Conservation (phyloP, 345 rosid species). For the Nephelium lappaceum region DNA sequence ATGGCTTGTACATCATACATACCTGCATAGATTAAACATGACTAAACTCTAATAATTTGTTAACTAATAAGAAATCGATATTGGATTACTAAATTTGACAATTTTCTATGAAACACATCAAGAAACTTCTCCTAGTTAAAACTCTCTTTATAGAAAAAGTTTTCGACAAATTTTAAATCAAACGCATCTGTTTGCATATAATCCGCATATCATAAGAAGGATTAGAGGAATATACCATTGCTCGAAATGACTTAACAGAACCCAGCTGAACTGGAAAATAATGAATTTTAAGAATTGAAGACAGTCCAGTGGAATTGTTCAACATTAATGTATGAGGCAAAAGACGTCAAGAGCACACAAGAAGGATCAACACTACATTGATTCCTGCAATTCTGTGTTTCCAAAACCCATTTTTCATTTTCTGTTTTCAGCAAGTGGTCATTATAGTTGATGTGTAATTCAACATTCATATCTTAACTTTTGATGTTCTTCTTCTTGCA, state of each 20-base stretch:
- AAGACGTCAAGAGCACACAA: background rate
- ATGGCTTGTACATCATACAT: background rate
- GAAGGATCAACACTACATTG: background rate
- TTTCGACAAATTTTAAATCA: background rate
- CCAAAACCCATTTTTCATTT: constrained; percentile 5
- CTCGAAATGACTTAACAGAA: background rate
- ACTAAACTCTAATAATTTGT: background rate
- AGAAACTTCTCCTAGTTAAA: background rate
- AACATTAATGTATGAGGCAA: background rate
- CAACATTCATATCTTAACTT: constrained; percentile 60
- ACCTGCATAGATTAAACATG: background rate
- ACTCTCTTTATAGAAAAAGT: background rate
- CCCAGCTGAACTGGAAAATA: background rate
- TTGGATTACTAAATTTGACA: background rate
- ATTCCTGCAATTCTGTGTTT: background rate
- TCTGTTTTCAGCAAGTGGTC: constrained; percentile 23
- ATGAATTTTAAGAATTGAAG: background rate
- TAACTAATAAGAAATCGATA: background rate
- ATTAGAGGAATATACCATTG: background rate
- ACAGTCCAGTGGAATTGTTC: background rate
- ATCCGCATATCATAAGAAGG: background rate
- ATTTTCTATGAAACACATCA: background rate
- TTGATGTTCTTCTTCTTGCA: constrained; percentile 67
- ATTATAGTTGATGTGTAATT: constrained; percentile 25
- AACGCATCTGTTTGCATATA: background rate